These are phyloP conservation scores for Nemophila menziesii DNA, from an alignment of 257 asterid species.

Conservation along the genomic window DNA sequence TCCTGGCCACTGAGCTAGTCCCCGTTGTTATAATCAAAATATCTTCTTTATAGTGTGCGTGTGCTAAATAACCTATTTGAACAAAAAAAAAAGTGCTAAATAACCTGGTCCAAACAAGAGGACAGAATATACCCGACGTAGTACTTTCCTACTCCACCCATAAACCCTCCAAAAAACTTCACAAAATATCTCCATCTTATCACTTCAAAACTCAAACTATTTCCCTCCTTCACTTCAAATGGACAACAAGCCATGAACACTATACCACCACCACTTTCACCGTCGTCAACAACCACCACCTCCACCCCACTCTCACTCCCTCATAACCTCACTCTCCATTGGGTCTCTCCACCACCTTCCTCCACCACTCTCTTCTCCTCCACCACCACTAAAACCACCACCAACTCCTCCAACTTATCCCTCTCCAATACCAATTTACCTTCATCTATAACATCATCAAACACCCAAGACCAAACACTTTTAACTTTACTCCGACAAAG, in stretches of 20 bases:
- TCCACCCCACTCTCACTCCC: slow-evolving; percentile 16
- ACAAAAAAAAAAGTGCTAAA: not conserved
- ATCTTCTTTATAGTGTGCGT: slow-evolving; percentile 1
- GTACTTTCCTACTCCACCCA: slow-evolving; percentile 44
- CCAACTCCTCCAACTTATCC: slow-evolving; percentile 22
- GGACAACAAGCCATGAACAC: slow-evolving; percentile 52
- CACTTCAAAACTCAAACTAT: slow-evolving; percentile 5
- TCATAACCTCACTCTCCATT: slow-evolving; percentile 26
- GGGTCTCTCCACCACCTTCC: slow-evolving; percentile 26
- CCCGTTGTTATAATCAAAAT: too few relatives aligned
- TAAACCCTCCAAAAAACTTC: slow-evolving; percentile 4
- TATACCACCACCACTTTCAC: slow-evolving; percentile 13
- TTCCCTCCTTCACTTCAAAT: slow-evolving; percentile 16
- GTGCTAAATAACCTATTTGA: too few relatives aligned
- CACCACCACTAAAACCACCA: slow-evolving; percentile 12
- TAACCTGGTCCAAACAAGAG: slow-evolving; percentile 9
- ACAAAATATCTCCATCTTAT: slow-evolving; percentile 24
- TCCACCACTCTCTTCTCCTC: slow-evolving; percentile 20
- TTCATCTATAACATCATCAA: slow-evolving; percentile 13
- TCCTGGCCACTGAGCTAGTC: too few relatives aligned
- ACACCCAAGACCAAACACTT: slow-evolving; percentile 41
- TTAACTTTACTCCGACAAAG: slow-evolving; percentile 62
- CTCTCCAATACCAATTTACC: slow-evolving; percentile 14
- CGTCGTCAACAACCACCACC: slow-evolving; percentile 6
- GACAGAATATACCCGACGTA: slow-evolving; percentile 30